Percentiles rank a stretch among this genome's conserved stretches.
Evolutionary conservation across 1,284 basidiomycete species (phyloP).

Genomic region (Leccinum huronense): DNA sequence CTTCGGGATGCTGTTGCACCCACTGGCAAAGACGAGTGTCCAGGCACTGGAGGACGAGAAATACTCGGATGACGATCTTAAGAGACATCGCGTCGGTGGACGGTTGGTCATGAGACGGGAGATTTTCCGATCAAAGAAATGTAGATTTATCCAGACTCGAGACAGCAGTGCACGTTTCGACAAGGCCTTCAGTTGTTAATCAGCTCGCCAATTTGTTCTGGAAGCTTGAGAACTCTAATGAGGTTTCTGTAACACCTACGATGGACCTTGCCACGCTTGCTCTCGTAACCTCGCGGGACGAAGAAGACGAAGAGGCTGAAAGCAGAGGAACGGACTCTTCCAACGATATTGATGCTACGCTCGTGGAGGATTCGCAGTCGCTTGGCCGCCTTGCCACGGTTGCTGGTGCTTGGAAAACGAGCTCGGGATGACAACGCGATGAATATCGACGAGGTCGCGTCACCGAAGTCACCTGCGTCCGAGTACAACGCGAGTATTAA

Average conservation of each 20-base stretch:
- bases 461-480: constrained; percentile 33
- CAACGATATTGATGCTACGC: constrained; percentile 79
- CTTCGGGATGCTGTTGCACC: constrained; percentile 72
- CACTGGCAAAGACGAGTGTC: constrained; percentile 54
- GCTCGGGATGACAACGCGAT: constrained; percentile 52
- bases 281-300: constrained; percentile 85
- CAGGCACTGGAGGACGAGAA: constrained; percentile 65
- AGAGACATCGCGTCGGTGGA: constrained; percentile 83
- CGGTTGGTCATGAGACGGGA: constrained; percentile 78
- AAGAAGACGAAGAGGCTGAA: constrained; percentile 80
- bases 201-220: constrained; percentile 79
- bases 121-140: constrained; percentile 80
- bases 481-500: constrained; percentile 20
- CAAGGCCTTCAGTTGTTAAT: constrained; percentile 59
- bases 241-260: constrained; percentile 74
- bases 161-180: constrained; percentile 12
- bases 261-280: constrained; percentile 91
- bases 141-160: constrained; percentile 43
- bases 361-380: constrained; percentile 69
- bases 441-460: constrained; percentile 47
- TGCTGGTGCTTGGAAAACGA: constrained; percentile 70
- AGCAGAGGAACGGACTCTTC: constrained; percentile 73
- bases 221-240: constrained; percentile 68
- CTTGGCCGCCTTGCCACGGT: constrained; percentile 25
- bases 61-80: constrained; percentile 74